Evolutionary conservation across 345 rosid species (phyloP).

Genomic region (Anacardium occidentale): DNA sequence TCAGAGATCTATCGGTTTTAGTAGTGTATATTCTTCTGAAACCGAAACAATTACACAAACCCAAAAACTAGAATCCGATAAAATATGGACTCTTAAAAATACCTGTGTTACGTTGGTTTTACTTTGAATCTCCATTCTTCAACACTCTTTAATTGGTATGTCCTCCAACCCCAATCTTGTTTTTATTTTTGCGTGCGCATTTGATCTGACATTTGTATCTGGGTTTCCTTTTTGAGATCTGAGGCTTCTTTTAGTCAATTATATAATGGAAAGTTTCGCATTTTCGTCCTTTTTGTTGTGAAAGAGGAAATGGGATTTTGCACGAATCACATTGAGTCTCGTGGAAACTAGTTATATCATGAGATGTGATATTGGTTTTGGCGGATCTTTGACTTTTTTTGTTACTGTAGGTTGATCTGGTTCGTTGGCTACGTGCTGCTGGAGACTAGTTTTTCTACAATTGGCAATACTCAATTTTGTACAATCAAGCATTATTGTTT

Average conservation of each 20-base stretch:
- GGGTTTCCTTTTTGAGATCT: conserved; percentile 32
- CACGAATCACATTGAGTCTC: background rate
- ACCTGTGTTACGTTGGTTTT: conserved; percentile 11
- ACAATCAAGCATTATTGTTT: conserved; percentile 27
- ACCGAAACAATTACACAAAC: background rate
- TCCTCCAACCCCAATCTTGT: conserved; percentile 36
- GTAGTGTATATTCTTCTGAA: background rate
- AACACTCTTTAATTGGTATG: conserved; percentile 32
- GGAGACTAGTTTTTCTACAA: conserved; percentile 17
- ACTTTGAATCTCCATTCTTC: conserved; percentile 26
- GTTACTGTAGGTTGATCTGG: conserved; percentile 35
- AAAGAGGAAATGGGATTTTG: conserved; percentile 9
- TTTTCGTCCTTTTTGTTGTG: background rate
- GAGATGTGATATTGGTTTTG: conserved; percentile 11
- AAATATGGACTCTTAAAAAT: conserved; percentile 21
- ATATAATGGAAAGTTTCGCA: conserved; percentile 20
- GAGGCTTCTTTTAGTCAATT: conserved; percentile 18
- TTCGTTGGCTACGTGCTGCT: conserved; percentile 21
- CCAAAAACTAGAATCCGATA: conserved; percentile 16
- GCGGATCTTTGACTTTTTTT: conserved; percentile 33
- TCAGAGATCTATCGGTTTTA: conserved; percentile 11
- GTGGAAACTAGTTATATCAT: conserved; percentile 4
- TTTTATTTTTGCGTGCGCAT: background rate
- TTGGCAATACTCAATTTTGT: conserved; percentile 1
- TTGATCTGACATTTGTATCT: conserved; percentile 30